Evolutionary conservation across 805 yeast genomes (phyloP), one percentile per base, ranked within the genome.

Genomic region (Helenozyma rhizophorensis): DNA sequence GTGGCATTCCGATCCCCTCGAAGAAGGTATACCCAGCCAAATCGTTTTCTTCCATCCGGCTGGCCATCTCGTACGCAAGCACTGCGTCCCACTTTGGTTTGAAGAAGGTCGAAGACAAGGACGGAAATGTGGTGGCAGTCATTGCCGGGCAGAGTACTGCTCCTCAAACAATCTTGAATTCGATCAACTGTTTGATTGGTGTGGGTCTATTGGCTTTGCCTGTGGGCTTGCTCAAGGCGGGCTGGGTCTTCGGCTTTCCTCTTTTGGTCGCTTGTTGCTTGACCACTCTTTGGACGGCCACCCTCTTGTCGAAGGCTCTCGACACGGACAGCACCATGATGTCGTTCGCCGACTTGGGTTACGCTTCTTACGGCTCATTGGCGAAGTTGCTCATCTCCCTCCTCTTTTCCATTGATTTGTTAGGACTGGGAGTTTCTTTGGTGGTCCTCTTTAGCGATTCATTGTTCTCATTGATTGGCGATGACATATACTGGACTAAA

Each of bases 371-470:
- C 30, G 59, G 50, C 3, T 64, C 82, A 2, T 66, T 65, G 21
- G 95, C 93, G 2, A 73, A 95, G 48, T 65, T 84, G 3, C 54
- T 82, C 22, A 83, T 88, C 21, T 83, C 95, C 2, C 45, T 79
- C 10, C 51, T 87, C 10, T 87, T 88, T 51, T 80, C 90, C 1
- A 46, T 84, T 25, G 96, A 88, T 49, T 66, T 88, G 27, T 45
- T 83, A 36, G 95, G 90, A 3, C 80, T 83, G 27, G 89, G 95
- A 12, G 89, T 88, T 9, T 75, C 95, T 0, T 65, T 88, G 40
- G 74, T 84, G 30, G 85, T 88, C 14, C 65, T 88, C 15, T 86
- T 88, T 56, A 87, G 94, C 14, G 96, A 88, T 58, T 84, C 95
- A 1, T 68, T 88, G 33, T 74, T 76, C 28, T 28, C 51, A 10